A percentile compares a stretch with the other conserved stretches of the same genome.
Conservation (phyloP, 2,329 filamentous ascomycete genomes). For the Colletotrichum australisinense region DNA sequence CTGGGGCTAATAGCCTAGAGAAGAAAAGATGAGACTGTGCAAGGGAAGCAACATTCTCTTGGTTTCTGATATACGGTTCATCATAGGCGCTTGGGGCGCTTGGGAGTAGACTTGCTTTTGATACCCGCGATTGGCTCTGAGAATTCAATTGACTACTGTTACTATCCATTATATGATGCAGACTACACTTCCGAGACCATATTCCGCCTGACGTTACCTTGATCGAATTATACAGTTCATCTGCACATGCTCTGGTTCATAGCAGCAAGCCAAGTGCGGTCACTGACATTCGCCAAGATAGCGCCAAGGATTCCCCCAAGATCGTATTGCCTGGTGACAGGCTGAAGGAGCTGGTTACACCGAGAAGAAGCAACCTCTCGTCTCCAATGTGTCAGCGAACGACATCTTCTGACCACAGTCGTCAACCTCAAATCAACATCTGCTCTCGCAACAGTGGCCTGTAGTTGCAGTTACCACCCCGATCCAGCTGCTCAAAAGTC, state of each 20-base stretch:
- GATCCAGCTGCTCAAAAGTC: not conserved
- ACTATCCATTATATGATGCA: not conserved
- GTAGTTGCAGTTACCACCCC: not conserved
- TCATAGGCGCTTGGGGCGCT: constrained; percentile 12
- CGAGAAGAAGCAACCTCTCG: not conserved
- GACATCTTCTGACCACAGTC: not conserved
- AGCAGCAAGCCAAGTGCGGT: not conserved
- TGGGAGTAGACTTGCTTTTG: not conserved
- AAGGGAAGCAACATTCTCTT: constrained; percentile 20
- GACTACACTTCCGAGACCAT: too few relatives aligned
- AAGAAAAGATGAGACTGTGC: constrained; percentile 22
- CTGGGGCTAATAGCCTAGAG: not conserved
- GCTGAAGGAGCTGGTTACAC: not conserved
- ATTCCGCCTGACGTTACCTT: not conserved
- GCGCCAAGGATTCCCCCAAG: not conserved
- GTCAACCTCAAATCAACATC: not conserved
- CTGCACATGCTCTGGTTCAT: not conserved
- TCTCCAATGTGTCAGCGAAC: not conserved
- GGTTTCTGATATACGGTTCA: not conserved
- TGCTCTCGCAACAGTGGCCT: too few relatives aligned
- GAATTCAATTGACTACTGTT: not conserved
- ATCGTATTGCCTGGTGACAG: not conserved
- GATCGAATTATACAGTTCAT: not conserved
- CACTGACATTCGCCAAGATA: not conserved
- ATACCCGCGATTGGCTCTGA: not conserved